Evolutionary conservation across 805 yeast genomes (phyloP), one percentile per base, ranked within the genome.

Genomic region (Candida anglica): DNA sequence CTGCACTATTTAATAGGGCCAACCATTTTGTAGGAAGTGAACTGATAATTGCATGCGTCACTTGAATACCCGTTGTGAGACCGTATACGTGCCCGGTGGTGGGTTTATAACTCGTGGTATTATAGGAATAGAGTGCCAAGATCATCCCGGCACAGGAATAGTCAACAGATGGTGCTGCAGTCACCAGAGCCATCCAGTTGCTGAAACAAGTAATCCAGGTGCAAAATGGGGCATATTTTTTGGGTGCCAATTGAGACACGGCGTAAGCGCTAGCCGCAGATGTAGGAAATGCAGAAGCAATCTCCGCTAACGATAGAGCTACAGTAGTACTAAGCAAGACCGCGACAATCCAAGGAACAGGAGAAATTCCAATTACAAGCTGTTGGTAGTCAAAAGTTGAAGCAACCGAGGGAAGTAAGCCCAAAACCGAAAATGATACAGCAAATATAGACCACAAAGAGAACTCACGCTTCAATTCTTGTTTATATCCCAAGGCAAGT

Each of bases 191-290:
- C 48, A 79, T 48, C 75, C 79, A 79, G 59, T 79, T 79, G 19
- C 78, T 63, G 75, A 81, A 79, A 38, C 83, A 79, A 6, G 78
- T 75, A 31, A 71, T 48, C 82, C 83, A 79, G 5, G 85, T 73
- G 32, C 74, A 58, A 17, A 74, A 53, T 1, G 82, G 74, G 13
- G 71, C 71, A 53, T 48, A 59, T 43, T 63, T 63, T 16, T 71
- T 73, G 9, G 84, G 84, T 3, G 83, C 72, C 41, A 79, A 58
- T 45, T 77, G 76, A 2, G 77, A 69, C 2, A 79, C 79, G 39
- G 86, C 84, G 44, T 80, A 80, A 31, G 82, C 82, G 6, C 81
- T 69, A 28, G 86, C 86, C 17, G 83, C 75, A 8, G 81, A 66
- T 6, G 83, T 78, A 24, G 86, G 86, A 59, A 75, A 75, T 4